These are phyloP conservation scores for Pseudophaeomoniella oleicola DNA, from an alignment of 2,329 filamentous ascomycete genomes.

Conservation along the genomic window DNA sequence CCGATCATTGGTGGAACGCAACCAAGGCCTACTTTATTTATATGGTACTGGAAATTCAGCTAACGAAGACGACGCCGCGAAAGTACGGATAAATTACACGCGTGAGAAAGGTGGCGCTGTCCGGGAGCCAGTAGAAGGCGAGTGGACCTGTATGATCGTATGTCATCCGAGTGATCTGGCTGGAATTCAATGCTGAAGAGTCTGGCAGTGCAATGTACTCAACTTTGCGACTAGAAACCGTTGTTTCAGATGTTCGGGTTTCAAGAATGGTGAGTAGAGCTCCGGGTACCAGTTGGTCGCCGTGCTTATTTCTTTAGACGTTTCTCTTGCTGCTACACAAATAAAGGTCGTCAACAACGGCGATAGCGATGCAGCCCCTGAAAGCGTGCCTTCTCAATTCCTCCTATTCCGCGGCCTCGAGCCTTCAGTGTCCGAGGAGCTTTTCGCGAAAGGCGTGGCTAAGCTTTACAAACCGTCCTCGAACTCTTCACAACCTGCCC, in stretches of 20 bases:
- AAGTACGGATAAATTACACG: slow-evolving; percentile 37
- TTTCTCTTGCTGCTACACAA: slow-evolving; percentile 20
- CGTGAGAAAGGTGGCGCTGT: slow-evolving; percentile 37
- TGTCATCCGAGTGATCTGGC: slow-evolving; percentile 8
- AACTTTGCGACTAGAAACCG: slow-evolving; percentile 42
- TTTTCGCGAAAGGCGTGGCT: slow-evolving; percentile 57
- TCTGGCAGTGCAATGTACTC: slow-evolving; percentile 34
- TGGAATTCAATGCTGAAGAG: slow-evolving; percentile 1
- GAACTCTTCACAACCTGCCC: slow-evolving; percentile 24
- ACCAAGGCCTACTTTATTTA: slow-evolving; percentile 35
- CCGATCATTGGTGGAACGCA: slow-evolving; percentile 36
- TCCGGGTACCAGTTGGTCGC: no score
- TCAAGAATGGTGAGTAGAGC: background rate
- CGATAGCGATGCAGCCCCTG: slow-evolving; percentile 39
- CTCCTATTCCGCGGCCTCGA: slow-evolving; percentile 60
- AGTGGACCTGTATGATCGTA: slow-evolving; percentile 43
- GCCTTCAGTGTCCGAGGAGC: slow-evolving; percentile 54
- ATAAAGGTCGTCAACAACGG: slow-evolving; percentile 33
- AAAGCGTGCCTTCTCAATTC: slow-evolving; percentile 56
- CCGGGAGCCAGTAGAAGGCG: slow-evolving; percentile 32
- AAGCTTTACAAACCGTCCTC: slow-evolving; percentile 51
- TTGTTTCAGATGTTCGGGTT: slow-evolving; percentile 40
- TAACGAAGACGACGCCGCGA: slow-evolving; percentile 25
- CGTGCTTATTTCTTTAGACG: slow-evolving; percentile 14
- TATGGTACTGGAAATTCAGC: slow-evolving; percentile 25